phyloP scores from a whole-genome alignment of 1,284 basidiomycete genomes.

The Schizophyllum commune region DNA sequence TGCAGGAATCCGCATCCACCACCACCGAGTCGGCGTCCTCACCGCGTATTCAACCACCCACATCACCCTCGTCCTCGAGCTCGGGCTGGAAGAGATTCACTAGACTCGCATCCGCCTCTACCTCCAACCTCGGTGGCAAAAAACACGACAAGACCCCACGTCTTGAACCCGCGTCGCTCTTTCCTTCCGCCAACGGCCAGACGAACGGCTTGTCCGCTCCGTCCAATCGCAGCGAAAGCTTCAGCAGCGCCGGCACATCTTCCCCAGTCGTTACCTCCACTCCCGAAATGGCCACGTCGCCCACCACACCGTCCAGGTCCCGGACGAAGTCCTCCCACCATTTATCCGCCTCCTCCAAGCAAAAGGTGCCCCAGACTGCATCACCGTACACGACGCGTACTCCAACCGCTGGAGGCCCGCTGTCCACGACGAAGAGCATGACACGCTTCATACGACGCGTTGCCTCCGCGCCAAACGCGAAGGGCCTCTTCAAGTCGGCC shows the following conservation, averaged over 20 bases:
- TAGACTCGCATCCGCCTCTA: background rate
- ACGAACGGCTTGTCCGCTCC: background rate
- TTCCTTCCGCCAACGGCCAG: background rate
- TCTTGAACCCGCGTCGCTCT: background rate
- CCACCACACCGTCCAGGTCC: constrained; percentile 30
- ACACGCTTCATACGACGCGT: constrained; percentile 88
- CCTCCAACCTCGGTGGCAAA: background rate
- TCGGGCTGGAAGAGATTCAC: background rate
- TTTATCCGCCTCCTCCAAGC: background rate
- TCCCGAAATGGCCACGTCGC: constrained; percentile 26
- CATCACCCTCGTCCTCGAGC: background rate
- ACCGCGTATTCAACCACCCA: background rate
- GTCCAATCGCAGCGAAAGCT: background rate
- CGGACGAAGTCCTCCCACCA: background rate
- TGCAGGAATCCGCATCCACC: background rate
- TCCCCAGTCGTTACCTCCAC: background rate
- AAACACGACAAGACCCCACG: background rate
- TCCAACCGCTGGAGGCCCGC: constrained; percentile 24
- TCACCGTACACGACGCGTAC: background rate
- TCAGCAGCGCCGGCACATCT: background rate
- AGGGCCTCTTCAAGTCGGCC: constrained; percentile 71
- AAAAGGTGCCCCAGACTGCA: background rate
- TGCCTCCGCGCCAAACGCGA: constrained; percentile 94
- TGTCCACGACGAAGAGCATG: constrained; percentile 53
- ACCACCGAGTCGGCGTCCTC: background rate